Evolutionary conservation across 495 filamentous ascomycete species (phyloP).

Genomic region (Trichoderma reesei): DNA sequence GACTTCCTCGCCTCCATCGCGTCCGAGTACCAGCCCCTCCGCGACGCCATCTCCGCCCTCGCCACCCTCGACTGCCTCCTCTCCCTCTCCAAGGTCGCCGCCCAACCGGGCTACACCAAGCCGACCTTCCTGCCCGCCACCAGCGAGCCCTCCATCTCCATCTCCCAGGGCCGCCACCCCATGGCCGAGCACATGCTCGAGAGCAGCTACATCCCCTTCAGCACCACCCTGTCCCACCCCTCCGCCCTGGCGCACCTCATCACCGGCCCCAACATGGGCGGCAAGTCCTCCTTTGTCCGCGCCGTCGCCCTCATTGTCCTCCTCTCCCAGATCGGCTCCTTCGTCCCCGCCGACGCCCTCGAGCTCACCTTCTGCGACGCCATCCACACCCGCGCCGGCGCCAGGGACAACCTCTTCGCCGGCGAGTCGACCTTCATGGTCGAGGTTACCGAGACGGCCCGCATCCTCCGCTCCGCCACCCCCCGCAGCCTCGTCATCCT

Average conservation of each 20-base stretch:
- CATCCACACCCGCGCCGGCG: conserved; percentile 94
- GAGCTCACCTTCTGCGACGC: conserved; percentile 76
- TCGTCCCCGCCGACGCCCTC: conserved; percentile 73
- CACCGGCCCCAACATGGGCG: conserved; percentile 98
- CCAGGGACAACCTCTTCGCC: conserved; percentile 90
- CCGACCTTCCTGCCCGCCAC: conserved; percentile 56
- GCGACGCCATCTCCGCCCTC: conserved; percentile 78
- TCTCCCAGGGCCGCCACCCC: conserved; percentile 77
- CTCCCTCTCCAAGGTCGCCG: conserved; percentile 73
- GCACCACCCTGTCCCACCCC: conserved; percentile 54
- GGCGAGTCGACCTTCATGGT: conserved; percentile 98
- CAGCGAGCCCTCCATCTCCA: conserved; percentile 55
- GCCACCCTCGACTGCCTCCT: conserved; percentile 84
- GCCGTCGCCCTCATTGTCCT: conserved; percentile 85
- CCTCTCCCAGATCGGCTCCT: conserved; percentile 90
- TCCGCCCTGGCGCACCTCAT: conserved; percentile 68
- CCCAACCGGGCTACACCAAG: conserved; percentile 82
- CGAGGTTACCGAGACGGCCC: conserved; percentile 81
- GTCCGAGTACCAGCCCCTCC: conserved; percentile 73
- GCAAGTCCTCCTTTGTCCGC: conserved; percentile 90
- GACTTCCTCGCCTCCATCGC: conserved; percentile 62
- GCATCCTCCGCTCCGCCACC: conserved; percentile 82
- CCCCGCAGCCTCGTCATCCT: conserved; percentile 74
- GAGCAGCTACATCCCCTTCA: conserved; percentile 86
- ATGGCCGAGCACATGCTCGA: conserved; percentile 92